Conservation (phyloP, 192 early-diverging fungal species). For the Umbelopsis sp. region DNA sequence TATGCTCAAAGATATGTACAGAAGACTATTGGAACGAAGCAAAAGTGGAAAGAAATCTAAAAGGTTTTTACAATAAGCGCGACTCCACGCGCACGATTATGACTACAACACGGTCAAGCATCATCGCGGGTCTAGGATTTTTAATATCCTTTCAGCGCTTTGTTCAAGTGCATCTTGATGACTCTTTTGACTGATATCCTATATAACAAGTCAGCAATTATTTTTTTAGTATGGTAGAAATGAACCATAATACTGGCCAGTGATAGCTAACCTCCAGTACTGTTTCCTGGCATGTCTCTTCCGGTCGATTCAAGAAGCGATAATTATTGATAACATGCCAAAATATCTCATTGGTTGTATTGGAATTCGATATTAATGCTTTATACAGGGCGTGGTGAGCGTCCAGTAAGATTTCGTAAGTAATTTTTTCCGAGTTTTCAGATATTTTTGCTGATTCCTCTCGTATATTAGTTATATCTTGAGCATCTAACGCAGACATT, state of each 20-base stretch:
- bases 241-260: not conserved
- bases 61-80: not conserved
- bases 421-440: not conserved
- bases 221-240: not conserved
- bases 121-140: not conserved
- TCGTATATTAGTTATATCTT: not conserved
- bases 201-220: not conserved
- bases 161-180: not conserved
- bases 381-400: conserved; percentile 6
- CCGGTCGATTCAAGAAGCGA: conserved; percentile 1
- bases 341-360: not conserved
- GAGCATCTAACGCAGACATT: not conserved
- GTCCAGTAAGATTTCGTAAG: not conserved
- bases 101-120: not conserved
- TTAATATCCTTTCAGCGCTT: not conserved
- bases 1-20: no score
- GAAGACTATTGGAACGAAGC: no score
- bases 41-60: no score
- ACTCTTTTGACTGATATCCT: not conserved
- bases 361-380: not conserved
- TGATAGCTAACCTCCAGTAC: not conserved
- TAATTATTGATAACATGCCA: not conserved
- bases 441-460: not conserved
- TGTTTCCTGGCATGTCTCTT: conserved; percentile 1
- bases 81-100: no score